Base-by-base conservation (phyloP, 2,329 filamentous ascomycete genomes). In the Verticillium dahliae region DNA sequence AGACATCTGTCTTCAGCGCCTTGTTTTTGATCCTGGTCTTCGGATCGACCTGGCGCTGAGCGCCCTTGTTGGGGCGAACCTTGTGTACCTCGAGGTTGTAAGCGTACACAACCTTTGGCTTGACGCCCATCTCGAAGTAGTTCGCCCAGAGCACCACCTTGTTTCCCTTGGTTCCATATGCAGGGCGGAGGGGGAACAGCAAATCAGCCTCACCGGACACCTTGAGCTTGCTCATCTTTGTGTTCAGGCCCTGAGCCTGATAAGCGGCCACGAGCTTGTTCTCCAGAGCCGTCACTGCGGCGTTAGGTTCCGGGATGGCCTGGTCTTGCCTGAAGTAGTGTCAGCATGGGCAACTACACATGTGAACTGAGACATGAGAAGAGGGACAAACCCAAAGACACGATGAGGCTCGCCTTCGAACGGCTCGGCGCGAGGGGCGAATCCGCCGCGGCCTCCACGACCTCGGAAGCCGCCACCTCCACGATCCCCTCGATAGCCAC, bases 71-170 rank as follows among this genome's bases (percentile, higher is more conserved):
- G 34, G 55, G 33, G 15, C 55, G 55, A 6, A 31, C 56, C 56
- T 61, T 69, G 1, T 63, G 66, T 11, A 78, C 75, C 1, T 75
- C 70, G 10, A 85, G 62, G 2, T 72, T 74, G 68, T 85, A 85
- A 61, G 76, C 80, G 68, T 75, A 79, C 4, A 84, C 62, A 0
- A 65, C 62, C 1, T 72, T 67, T 0, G 71, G 67, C 50, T 75
- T 74, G 7, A 80, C 65, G 6, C 73, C 67, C 57, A 86, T 62
- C 1, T 71, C 71, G 66, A 83, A 85, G 65, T 82, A 85, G 68
- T 86, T 86, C 4, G 82, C 74, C 81, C 81, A 85, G 0, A 86
- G 72, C 1, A 72, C 66, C 2, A 83, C 76, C 0, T 69, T 55
- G 1, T 56, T 69, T 4, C 83, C 84, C 5, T 65, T 66, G 3